Evolutionary conservation across 1,284 basidiomycete genomes (phyloP).

Genomic region (Microbotryomycetes sp.): DNA sequence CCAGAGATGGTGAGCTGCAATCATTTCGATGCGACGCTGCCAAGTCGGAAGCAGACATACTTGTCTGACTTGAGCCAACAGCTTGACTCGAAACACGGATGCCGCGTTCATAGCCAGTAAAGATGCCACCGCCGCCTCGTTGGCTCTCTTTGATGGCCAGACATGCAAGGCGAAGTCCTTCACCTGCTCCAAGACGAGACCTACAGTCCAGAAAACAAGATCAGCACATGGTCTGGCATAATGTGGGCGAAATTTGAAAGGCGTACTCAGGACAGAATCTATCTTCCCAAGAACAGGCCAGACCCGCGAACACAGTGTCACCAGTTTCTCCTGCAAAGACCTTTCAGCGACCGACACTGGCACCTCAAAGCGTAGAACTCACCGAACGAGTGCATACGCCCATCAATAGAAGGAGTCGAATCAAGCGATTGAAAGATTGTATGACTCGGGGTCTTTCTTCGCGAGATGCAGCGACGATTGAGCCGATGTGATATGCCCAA

Average conservation of each 20-base stretch:
- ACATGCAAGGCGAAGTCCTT: conserved; percentile 61
- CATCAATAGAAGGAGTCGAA: too few species aligned
- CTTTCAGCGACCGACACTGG: too few species aligned
- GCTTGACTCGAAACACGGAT: conserved; percentile 60
- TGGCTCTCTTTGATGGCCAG: conserved; percentile 53
- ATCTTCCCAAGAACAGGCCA: conserved; percentile 68
- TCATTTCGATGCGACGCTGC: too few species aligned
- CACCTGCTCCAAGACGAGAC: conserved; percentile 13
- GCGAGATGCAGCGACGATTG: background rate
- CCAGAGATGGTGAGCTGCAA: background rate
- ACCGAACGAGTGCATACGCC: too few species aligned
- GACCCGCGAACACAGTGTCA: conserved; percentile 59
- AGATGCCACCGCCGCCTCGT: conserved; percentile 45
- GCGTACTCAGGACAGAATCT: conserved; percentile 52
- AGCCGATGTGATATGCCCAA: background rate
- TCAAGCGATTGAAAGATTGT: too few species aligned
- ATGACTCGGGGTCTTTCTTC: background rate
- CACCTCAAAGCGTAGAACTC: too few species aligned
- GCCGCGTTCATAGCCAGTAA: conserved; percentile 77
- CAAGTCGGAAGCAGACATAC: conserved; percentile 40
- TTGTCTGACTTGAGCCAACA: conserved; percentile 71
- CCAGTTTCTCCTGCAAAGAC: background rate
- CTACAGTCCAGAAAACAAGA: background rate
- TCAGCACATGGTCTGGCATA: background rate
- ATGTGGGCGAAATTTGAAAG: background rate